These are phyloP conservation scores for Calonectria ilicicola DNA, from an alignment of 2,329 filamentous ascomycete genomes.

Conservation along the genomic window DNA sequence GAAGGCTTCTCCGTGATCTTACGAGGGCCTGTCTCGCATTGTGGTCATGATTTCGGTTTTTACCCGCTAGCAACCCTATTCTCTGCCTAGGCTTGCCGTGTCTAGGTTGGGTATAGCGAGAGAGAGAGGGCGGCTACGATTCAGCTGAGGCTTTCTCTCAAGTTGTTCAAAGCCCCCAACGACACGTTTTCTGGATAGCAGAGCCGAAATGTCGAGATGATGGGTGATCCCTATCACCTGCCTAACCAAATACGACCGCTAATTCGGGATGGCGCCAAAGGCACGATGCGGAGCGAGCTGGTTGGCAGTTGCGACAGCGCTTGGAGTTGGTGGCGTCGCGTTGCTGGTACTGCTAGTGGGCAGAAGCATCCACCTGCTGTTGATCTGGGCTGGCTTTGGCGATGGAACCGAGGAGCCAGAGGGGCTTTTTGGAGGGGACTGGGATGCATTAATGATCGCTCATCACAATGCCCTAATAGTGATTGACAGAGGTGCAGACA, in stretches of 20 bases:
- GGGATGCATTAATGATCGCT: background rate
- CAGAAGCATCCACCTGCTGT: slow-evolving; percentile 16
- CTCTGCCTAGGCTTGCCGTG: background rate
- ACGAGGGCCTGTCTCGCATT: slow-evolving; percentile 23
- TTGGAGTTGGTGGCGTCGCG: slow-evolving; percentile 9
- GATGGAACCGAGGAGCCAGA: background rate
- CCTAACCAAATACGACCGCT: background rate
- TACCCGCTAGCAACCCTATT: slow-evolving; percentile 1
- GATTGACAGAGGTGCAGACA: slow-evolving; percentile 17
- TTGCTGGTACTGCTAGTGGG: background rate
- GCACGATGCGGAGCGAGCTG: background rate
- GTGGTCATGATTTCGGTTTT: slow-evolving; percentile 13
- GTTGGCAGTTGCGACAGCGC: background rate
- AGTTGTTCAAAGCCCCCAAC: background rate
- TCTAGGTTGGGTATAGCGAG: background rate
- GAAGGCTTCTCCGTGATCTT: slow-evolving; percentile 1
- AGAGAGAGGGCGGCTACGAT: background rate
- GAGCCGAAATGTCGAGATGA: background rate
- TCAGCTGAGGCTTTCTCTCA: background rate
- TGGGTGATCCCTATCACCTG: background rate
- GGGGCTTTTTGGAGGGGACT: background rate
- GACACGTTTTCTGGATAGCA: background rate
- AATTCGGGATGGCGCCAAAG: background rate
- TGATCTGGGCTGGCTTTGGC: slow-evolving; percentile 20
- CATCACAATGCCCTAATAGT: background rate